Percentiles rank a stretch among this genome's conserved stretches.
Evolutionary conservation across 352 stramenopile genomes (phyloP).

Genomic region (Phytophthora brassicae): DNA sequence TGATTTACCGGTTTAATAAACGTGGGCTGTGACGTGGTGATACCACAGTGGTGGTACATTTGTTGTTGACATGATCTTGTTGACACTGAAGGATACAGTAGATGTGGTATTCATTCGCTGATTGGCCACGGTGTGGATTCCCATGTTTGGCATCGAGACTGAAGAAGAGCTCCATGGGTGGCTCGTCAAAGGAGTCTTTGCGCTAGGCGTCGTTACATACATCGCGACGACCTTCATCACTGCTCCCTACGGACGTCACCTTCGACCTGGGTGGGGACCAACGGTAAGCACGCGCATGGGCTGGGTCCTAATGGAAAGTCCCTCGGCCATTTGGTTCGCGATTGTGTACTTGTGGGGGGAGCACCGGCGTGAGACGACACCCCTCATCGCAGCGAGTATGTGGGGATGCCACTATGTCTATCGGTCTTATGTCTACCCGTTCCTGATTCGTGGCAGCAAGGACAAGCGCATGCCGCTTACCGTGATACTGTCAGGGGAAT

Average conservation of each 20-base stretch:
- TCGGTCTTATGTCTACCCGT: constrained; percentile 68
- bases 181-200: constrained; percentile 56
- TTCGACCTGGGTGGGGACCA: constrained; percentile 56
- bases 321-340: constrained; percentile 64
- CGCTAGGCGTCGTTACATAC: constrained; percentile 53
- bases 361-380: constrained; percentile 37
- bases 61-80: no score
- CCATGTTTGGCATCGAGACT: constrained; percentile 27
- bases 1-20: no score
- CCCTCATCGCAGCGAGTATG: constrained; percentile 49
- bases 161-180: constrained; percentile 58
- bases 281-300: constrained; percentile 56
- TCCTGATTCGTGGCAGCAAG: constrained; percentile 55
- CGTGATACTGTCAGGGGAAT: constrained; percentile 51
- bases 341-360: constrained; percentile 50
- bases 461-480: constrained; percentile 65
- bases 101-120: constrained; percentile 8
- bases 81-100: neutral
- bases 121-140: constrained; percentile 8
- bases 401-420: constrained; percentile 75
- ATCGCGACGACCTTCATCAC: constrained; percentile 52
- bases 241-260: constrained; percentile 64
- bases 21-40: no score
- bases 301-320: constrained; percentile 75
- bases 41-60: no score